Percentiles rank a stretch among this genome's conserved stretches.
These are phyloP conservation scores for Cyclospora cayetanensis DNA, from an alignment of 169 alveolate species.

Conservation along the genomic window DNA sequence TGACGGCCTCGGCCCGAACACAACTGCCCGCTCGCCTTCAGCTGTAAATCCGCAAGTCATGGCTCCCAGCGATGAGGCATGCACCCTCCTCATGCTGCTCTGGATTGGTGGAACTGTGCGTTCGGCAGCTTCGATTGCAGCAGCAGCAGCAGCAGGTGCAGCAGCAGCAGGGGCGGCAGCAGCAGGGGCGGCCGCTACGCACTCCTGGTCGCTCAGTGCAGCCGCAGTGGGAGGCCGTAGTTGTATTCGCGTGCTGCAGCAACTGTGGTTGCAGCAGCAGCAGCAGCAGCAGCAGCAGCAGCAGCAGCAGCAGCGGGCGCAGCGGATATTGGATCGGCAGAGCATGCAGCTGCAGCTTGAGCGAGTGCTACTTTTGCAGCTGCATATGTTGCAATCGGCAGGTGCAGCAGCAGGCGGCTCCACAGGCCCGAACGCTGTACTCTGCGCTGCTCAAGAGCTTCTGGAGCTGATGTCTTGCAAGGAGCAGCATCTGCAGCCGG, in stretches of 20 bases:
- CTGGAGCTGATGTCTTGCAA: neutral
- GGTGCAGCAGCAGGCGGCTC: slow-evolving; percentile 17
- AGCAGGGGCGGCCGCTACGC: neutral
- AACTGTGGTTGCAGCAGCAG: slow-evolving; percentile 23
- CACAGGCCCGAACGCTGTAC: neutral
- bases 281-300: neutral
- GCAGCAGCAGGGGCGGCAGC: slow-evolving; percentile 42
- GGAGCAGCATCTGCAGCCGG: neutral
- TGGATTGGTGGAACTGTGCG: slow-evolving; percentile 1
- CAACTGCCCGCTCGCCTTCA: too few relatives aligned
- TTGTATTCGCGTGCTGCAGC: slow-evolving; percentile 33
- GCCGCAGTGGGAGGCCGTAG: slow-evolving; percentile 7
- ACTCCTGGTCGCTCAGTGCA: too few relatives aligned
- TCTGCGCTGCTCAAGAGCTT: slow-evolving; percentile 1
- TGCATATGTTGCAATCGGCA: slow-evolving; percentile 15
- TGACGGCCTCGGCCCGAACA: neutral
- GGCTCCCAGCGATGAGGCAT: neutral
- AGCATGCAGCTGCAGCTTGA: too few relatives aligned
- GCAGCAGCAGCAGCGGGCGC: slow-evolving; percentile 31
- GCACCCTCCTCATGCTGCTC: neutral
- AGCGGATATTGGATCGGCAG: too few relatives aligned
- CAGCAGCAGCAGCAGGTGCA: slow-evolving; percentile 41
- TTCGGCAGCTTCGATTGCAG: slow-evolving; percentile 2
- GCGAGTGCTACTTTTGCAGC: slow-evolving; percentile 36
- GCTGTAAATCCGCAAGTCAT: neutral